Evolutionary conservation across 2,329 filamentous ascomycete genomes (phyloP).

Genomic region (Trichoderma arundinaceum): DNA sequence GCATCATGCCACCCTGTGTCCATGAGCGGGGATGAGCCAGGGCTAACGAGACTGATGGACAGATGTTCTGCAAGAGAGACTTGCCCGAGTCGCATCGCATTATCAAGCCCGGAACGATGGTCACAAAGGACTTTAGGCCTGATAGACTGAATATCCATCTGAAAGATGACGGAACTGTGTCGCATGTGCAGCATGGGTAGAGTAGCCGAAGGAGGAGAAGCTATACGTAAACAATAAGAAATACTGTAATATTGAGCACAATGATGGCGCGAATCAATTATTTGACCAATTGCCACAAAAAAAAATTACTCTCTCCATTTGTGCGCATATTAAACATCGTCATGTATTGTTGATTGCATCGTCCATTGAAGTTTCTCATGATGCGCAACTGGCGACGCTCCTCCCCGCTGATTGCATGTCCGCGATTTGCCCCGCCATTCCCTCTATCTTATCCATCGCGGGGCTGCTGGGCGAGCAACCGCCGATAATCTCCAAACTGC

Average conservation of each 20-base stretch:
- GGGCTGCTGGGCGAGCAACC: no score
- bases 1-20: background rate
- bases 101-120: conserved; percentile 61
- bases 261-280: no score
- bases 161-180: conserved; percentile 64
- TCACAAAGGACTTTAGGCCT: conserved; percentile 62
- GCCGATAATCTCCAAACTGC: no score
- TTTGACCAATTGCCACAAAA: no score
- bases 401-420: conserved; percentile 34
- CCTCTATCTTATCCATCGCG: conserved; percentile 27
- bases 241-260: no score
- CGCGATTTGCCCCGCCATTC: conserved; percentile 38
- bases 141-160: conserved; percentile 65
- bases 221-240: fast-evolving
- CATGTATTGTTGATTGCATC: no score
- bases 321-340: no score
- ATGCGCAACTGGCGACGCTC: background rate
- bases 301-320: no score
- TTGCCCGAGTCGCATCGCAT: conserved; percentile 63
- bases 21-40: background rate
- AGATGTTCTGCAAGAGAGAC: conserved; percentile 67
- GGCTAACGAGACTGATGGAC: conserved; percentile 21
- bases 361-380: background rate
- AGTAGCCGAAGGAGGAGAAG: background rate
- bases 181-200: conserved; percentile 62